A percentile compares a stretch with the other conserved stretches of the same genome.
Evolutionary conservation across 2,329 filamentous ascomycete genomes (phyloP).

Genomic region (Periconia digitata): DNA sequence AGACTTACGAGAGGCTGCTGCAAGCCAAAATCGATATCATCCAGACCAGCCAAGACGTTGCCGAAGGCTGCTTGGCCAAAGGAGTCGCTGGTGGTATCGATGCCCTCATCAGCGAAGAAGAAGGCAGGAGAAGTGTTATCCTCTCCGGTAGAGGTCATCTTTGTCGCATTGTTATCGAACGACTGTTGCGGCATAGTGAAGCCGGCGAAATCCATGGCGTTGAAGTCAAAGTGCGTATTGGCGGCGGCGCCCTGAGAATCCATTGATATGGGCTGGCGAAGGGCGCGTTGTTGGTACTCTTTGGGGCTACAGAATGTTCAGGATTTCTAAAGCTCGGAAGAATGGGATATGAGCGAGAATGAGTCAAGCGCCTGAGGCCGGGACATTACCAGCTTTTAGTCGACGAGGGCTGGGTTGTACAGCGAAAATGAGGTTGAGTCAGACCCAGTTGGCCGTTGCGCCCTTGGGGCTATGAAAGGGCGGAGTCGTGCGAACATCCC

Average conservation of each 20-base stretch:
- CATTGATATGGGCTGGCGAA: constrained; percentile 15
- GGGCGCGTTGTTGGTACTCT: constrained; percentile 17
- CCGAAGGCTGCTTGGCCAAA: constrained; percentile 20
- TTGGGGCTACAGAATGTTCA: constrained; percentile 19
- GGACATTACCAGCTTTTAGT: constrained; percentile 24
- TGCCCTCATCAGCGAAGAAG: constrained; percentile 38
- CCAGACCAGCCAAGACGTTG: background rate
- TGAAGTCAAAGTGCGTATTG: constrained; percentile 29
- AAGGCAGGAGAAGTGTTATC: constrained; percentile 34
- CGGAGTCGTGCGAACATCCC: no score
- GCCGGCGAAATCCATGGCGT: constrained; percentile 34
- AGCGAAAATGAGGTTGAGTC: background rate
- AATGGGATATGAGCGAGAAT: constrained; percentile 29
- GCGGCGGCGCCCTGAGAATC: constrained; percentile 7
- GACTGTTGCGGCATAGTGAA: constrained; percentile 25
- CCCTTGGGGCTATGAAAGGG: background rate
- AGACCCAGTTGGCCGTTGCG: background rate
- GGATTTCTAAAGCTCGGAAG: constrained; percentile 18
- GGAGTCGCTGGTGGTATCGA: constrained; percentile 32
- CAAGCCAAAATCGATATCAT: constrained; percentile 21
- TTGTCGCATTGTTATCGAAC: constrained; percentile 14
- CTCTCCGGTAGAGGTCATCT: constrained; percentile 25
- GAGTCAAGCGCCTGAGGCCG: constrained; percentile 34
- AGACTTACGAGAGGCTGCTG: constrained; percentile 32
- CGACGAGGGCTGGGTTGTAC: no score